Conservation (phyloP, 2,329 filamentous ascomycete genomes). For the Pyricularia sp. region DNA sequence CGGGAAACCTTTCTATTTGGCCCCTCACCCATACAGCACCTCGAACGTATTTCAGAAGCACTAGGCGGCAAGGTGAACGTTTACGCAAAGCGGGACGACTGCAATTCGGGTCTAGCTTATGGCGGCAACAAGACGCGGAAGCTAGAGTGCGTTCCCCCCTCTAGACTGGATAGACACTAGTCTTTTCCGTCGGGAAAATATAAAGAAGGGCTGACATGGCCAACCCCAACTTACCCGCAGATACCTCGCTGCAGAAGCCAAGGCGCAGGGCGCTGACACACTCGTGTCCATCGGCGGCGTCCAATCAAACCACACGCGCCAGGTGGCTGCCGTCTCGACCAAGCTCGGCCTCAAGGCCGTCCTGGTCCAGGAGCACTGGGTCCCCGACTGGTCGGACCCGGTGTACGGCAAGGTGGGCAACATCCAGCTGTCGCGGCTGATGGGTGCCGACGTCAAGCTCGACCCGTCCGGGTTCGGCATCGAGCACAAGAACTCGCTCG, state of each 20-base stretch:
- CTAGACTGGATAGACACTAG: not conserved
- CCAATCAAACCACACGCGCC: constrained; percentile 62
- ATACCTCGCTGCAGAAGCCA: constrained; percentile 56
- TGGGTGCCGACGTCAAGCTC: constrained; percentile 55
- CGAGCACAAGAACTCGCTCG: constrained; percentile 55
- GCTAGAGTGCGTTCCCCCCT: constrained; percentile 39
- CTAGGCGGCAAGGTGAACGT: constrained; percentile 51
- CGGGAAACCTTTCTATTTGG: constrained; percentile 54
- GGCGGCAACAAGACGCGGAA: constrained; percentile 64
- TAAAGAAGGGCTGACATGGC: not conserved
- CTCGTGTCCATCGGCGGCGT: constrained; percentile 59
- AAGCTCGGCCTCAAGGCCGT: constrained; percentile 45
- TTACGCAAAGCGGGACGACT: constrained; percentile 65
- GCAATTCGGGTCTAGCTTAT: constrained; percentile 57
- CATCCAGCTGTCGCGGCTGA: constrained; percentile 59
- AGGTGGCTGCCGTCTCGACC: constrained; percentile 54
- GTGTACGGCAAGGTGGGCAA: constrained; percentile 59
- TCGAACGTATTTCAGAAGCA: constrained; percentile 54
- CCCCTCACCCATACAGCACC: constrained; percentile 57
- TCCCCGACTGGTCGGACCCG: constrained; percentile 44
- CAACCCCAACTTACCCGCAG: constrained; percentile 19
- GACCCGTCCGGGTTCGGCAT: constrained; percentile 56
- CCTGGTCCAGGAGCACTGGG: constrained; percentile 61
- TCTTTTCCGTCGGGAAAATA: not conserved
- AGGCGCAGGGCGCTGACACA: constrained; percentile 46